Evolutionary conservation across 805 yeast genomes (phyloP).

Genomic region (Kazachstania taianensis): DNA sequence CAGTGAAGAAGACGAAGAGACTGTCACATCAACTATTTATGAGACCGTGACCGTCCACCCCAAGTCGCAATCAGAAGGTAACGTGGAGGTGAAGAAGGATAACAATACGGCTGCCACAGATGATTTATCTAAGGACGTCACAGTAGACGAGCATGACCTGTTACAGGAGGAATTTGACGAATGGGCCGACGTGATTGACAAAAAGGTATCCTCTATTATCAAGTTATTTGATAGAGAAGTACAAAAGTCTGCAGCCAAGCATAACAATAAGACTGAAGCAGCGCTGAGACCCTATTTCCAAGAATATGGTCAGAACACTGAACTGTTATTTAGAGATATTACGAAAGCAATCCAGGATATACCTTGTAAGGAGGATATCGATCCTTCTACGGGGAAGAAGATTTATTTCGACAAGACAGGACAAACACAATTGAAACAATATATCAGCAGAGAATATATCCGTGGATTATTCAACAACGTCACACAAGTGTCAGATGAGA

Average conservation of each 20-base stretch:
- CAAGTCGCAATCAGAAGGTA: not conserved
- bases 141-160: slow-evolving; percentile 15
- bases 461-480: slow-evolving; percentile 34
- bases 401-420: slow-evolving; percentile 29
- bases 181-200: slow-evolving; percentile 31
- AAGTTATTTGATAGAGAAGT: slow-evolving; percentile 33
- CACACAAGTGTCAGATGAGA: slow-evolving; percentile 3
- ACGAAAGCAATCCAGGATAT: slow-evolving; percentile 31
- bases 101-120: not conserved
- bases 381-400: slow-evolving; percentile 26
- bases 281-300: slow-evolving; percentile 29
- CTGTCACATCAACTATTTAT: slow-evolving; percentile 7
- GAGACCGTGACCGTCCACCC: slow-evolving; percentile 5
- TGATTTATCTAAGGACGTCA: slow-evolving; percentile 7
- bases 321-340: slow-evolving; percentile 21
- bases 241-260: slow-evolving; percentile 19
- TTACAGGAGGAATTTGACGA: slow-evolving; percentile 30
- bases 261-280: slow-evolving; percentile 23
- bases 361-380: slow-evolving; percentile 27
- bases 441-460: slow-evolving; percentile 38
- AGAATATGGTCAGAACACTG: slow-evolving; percentile 22
- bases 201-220: slow-evolving; percentile 32
- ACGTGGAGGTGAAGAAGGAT: too few relatives aligned
- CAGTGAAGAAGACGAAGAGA: slow-evolving; percentile 7
- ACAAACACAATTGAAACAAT: slow-evolving; percentile 28